These are phyloP conservation scores for Cicer arietinum DNA, from an alignment of 306 rosid genomes.

Conservation along the genomic window DNA sequence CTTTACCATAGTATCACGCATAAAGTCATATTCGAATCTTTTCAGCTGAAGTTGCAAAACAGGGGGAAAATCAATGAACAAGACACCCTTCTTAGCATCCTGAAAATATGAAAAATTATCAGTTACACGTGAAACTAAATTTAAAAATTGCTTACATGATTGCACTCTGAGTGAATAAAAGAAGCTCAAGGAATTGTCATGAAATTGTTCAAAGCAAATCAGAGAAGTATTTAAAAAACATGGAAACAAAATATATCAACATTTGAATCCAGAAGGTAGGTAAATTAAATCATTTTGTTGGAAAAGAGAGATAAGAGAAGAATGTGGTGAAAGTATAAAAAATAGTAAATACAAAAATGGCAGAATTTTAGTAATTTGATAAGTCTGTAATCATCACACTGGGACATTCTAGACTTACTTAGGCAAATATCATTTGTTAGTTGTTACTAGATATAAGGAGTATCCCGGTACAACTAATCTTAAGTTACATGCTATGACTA, in stretches of 20 bases:
- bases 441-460: not conserved
- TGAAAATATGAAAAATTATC: conserved; percentile 51
- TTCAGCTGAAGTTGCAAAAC: conserved; percentile 98
- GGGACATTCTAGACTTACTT: conserved; percentile 3
- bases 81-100: conserved; percentile 98
- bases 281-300: conserved; percentile 19
- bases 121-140: conserved; percentile 20
- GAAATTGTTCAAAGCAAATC: conserved; percentile 7
- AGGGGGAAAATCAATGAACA: conserved; percentile 95
- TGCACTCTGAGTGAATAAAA: conserved; percentile 24
- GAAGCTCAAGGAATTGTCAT: conserved; percentile 15
- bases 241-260: conserved; percentile 30
- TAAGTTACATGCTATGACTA: conserved; percentile 5
- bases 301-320: conserved; percentile 4
- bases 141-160: conserved; percentile 15
- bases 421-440: not conserved
- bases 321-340: not conserved
- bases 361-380: too few relatives aligned
- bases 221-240: not conserved
- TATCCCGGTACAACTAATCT: conserved; percentile 10
- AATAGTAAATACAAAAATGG: not conserved
- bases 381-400: not conserved
- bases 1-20: conserved; percentile 99
- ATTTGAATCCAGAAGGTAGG: not conserved
- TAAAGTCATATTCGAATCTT: conserved; percentile 95